These are phyloP conservation scores for Salix suchowensis DNA, from an alignment of 345 rosid species.

Conservation along the genomic window DNA sequence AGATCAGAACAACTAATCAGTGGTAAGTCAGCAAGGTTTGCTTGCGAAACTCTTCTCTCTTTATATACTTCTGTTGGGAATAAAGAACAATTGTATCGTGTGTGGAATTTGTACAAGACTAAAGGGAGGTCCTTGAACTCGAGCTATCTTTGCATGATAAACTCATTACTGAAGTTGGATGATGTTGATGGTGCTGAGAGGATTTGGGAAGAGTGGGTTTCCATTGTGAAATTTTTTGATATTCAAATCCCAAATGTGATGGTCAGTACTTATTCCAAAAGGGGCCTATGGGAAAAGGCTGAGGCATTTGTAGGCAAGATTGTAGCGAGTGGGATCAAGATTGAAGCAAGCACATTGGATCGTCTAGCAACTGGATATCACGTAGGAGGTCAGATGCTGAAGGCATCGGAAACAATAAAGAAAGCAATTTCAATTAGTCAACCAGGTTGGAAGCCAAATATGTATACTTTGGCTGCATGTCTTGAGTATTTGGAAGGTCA, in stretches of 20 bases:
- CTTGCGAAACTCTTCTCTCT: slow-evolving; percentile 43
- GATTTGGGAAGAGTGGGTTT: slow-evolving; percentile 54
- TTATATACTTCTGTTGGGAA: slow-evolving; percentile 42
- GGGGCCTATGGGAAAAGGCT: slow-evolving; percentile 53
- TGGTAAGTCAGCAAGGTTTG: slow-evolving; percentile 13
- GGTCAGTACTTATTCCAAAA: slow-evolving; percentile 42
- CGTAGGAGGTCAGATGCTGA: slow-evolving; percentile 28
- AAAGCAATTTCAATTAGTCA: slow-evolving; percentile 29
- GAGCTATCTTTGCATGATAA: slow-evolving; percentile 46
- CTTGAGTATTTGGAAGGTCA: slow-evolving; percentile 28
- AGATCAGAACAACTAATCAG: slow-evolving; percentile 35
- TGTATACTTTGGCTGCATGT: slow-evolving; percentile 34
- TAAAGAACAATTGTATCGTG: slow-evolving; percentile 45
- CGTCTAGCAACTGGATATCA: slow-evolving; percentile 40
- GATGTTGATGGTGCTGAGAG: slow-evolving; percentile 48
- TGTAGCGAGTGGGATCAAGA: slow-evolving; percentile 24
- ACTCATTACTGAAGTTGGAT: slow-evolving; percentile 48
- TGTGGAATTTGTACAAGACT: slow-evolving; percentile 50
- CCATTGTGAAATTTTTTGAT: slow-evolving; percentile 29
- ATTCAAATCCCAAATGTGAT: slow-evolving; percentile 38
- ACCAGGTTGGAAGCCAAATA: slow-evolving; percentile 32
- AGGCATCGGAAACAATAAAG: slow-evolving; percentile 40
- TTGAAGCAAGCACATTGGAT: slow-evolving; percentile 35
- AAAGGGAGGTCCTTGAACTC: slow-evolving; percentile 32
- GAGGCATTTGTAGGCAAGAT: slow-evolving; percentile 32